Evolutionary conservation across 441 rosid genomes (phyloP).

Genomic region (Hura crepitans): DNA sequence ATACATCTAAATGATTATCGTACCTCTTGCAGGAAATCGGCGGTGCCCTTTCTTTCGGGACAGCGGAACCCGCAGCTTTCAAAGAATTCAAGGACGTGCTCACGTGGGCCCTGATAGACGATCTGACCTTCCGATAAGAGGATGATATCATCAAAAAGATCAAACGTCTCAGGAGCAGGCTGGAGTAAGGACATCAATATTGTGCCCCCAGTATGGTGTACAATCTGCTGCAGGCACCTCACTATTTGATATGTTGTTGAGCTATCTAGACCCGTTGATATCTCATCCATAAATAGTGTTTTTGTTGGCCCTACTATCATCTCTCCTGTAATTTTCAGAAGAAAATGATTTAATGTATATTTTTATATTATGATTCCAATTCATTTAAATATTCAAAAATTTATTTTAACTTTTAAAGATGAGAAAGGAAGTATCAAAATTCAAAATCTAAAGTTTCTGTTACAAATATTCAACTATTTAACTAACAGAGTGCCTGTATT

Average conservation of each 20-base stretch:
- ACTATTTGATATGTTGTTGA: constrained; percentile 83
- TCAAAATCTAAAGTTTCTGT: too few species aligned
- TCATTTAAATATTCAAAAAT: too few species aligned
- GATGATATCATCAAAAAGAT: constrained; percentile 73
- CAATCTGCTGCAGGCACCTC: constrained; percentile 79
- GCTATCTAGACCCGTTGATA: constrained; percentile 90
- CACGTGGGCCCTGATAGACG: constrained; percentile 79
- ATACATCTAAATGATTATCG: background rate
- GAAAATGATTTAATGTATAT: background rate
- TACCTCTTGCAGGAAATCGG: constrained; percentile 95
- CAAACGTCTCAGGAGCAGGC: constrained; percentile 87
- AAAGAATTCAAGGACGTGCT: constrained; percentile 60
- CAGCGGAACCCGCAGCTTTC: constrained; percentile 71
- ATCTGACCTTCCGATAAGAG: constrained; percentile 70
- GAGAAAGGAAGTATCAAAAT: too few species aligned
- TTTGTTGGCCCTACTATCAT: constrained; percentile 92
- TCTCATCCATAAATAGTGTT: constrained; percentile 87
- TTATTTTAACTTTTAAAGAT: too few species aligned
- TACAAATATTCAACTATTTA: too few species aligned
- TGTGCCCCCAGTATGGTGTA: constrained; percentile 68
- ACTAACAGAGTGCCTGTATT: too few species aligned
- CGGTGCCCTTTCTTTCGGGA: constrained; percentile 83
- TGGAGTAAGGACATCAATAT: constrained; percentile 74
- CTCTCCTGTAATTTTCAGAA: constrained; percentile 46
- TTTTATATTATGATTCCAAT: too few species aligned